Evolutionary conservation across 192 early-diverging fungal species (phyloP).

Genomic region (Coemansia reversa): DNA sequence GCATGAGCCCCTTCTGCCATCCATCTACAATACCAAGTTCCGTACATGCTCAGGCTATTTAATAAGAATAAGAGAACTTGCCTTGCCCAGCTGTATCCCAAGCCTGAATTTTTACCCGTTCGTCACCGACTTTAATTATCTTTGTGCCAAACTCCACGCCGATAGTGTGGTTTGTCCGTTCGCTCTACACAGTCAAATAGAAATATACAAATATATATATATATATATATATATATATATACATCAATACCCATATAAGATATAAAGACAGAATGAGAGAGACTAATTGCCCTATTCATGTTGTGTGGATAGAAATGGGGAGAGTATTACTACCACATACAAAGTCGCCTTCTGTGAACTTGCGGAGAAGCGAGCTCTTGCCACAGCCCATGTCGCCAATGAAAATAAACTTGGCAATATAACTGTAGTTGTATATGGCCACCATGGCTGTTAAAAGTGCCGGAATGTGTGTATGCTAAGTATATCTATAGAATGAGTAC

Average conservation of each 20-base stretch:
- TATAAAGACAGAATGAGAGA: not conserved
- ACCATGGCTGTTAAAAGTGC: slow-evolving; percentile 26
- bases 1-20: not conserved
- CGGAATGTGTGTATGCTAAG: not conserved
- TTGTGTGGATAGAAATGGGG: not conserved
- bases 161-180: slow-evolving; percentile 70
- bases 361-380: slow-evolving; percentile 56
- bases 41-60: not conserved
- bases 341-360: slow-evolving; percentile 54
- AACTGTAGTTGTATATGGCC: slow-evolving; percentile 56
- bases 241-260: not conserved
- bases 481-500: not conserved
- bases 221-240: slow-evolving; percentile 12
- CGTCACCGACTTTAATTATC: slow-evolving; percentile 64
- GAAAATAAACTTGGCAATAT: slow-evolving; percentile 57
- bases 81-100: slow-evolving; percentile 78
- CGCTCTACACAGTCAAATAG: slow-evolving; percentile 56
- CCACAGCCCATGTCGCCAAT: slow-evolving; percentile 60
- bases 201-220: no score
- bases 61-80: slow-evolving; percentile 9
- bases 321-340: slow-evolving; percentile 21
- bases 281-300: not conserved
- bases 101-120: slow-evolving; percentile 69
- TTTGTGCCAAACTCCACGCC: slow-evolving; percentile 79
- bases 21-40: not conserved